phyloP scores from a whole-genome alignment of 2,329 filamentous ascomycete species.

The Paraphoma chrysanthemicola region DNA sequence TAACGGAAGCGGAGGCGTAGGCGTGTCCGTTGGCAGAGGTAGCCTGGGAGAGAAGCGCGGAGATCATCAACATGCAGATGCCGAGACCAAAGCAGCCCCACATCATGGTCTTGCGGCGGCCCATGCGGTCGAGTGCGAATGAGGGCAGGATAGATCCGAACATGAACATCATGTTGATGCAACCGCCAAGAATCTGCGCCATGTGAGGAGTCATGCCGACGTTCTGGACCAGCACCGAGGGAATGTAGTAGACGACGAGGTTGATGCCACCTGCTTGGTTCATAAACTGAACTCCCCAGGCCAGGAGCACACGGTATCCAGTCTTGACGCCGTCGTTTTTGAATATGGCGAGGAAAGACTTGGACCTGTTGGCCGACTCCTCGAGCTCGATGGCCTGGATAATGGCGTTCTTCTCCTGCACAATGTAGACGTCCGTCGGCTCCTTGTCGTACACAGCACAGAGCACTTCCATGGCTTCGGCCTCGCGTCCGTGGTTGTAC shows the following conservation, averaged over 20 bases:
- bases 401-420: too few species aligned
- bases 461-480: too few species aligned
- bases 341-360: too few species aligned
- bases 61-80: constrained; percentile 50
- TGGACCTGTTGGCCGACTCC: too few species aligned
- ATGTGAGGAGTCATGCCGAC: constrained; percentile 40
- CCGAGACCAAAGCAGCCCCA: constrained; percentile 46
- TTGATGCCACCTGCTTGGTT: constrained; percentile 59
- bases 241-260: constrained; percentile 49
- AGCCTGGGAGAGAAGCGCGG: constrained; percentile 35
- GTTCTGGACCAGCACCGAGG: constrained; percentile 39
- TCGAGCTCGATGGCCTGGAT: too few species aligned
- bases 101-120: constrained; percentile 55
- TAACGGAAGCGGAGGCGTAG: neutral
- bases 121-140: constrained; percentile 33
- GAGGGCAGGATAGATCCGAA: constrained; percentile 36
- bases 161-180: constrained; percentile 50
- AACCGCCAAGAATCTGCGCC: constrained; percentile 47
- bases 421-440: too few species aligned
- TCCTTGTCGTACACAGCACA: too few species aligned
- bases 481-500: too few species aligned
- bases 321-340: too few species aligned
- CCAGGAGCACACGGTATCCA: too few species aligned
- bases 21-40: constrained; percentile 10
- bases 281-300: constrained; percentile 40